These are phyloP conservation scores for Ilex asprella DNA, from an alignment of 257 asterid genomes.

Conservation along the genomic window DNA sequence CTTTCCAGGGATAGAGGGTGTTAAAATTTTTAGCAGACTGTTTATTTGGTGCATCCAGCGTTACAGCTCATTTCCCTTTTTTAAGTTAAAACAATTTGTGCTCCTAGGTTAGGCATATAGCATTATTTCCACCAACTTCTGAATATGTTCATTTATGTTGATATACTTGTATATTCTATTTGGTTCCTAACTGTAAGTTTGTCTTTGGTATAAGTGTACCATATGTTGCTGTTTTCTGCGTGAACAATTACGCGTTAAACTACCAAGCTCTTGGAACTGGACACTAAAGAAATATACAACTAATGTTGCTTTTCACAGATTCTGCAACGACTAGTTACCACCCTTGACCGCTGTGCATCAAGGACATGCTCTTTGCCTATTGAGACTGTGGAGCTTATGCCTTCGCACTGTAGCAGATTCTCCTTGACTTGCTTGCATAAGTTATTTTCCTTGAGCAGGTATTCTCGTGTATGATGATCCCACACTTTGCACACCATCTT, in stretches of 20 bases:
- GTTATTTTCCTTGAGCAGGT: conserved; percentile 89
- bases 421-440: conserved; percentile 92
- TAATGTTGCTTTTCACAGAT: conserved; percentile 40
- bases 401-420: conserved; percentile 95
- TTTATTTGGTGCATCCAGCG: background rate
- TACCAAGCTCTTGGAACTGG: background rate
- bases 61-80: background rate
- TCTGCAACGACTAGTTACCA: conserved; percentile 62
- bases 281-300: background rate
- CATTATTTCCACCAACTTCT: too few relatives aligned
- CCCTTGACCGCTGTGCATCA: conserved; percentile 96
- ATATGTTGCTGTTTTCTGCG: background rate
- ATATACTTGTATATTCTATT: background rate
- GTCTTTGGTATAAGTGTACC: background rate
- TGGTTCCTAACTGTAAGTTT: background rate
- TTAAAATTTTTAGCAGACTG: too few relatives aligned
- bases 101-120: background rate
- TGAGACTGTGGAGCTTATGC: conserved; percentile 93
- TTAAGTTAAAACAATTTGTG: too few relatives aligned
- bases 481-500: background rate
- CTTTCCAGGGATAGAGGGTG: too few relatives aligned
- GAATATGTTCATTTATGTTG: too few relatives aligned
- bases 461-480: background rate
- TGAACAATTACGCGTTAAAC: background rate
- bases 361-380: conserved; percentile 90